These are phyloP conservation scores for Selaginella tamariscina DNA, from an alignment of 75 land plant species.

Conservation along the genomic window DNA sequence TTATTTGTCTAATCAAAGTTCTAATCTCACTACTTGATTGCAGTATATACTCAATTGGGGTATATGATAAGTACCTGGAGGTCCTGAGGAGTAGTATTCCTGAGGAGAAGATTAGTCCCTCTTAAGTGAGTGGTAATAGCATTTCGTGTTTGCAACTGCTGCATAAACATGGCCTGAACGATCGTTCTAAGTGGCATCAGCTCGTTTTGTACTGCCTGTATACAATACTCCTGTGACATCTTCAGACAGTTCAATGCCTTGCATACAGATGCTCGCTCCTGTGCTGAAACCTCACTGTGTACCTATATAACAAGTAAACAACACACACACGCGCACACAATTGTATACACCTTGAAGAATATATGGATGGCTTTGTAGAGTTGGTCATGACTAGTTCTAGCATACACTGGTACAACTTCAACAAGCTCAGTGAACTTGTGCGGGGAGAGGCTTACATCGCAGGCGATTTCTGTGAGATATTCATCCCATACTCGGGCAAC, in stretches of 20 bases:
- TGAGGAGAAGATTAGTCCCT: too few species aligned
- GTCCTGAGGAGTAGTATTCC: neutral
- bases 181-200: slow-evolving; percentile 4
- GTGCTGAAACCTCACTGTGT: neutral
- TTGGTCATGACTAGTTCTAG: slow-evolving; percentile 47
- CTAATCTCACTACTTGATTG: neutral
- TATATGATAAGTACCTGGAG: too few species aligned
- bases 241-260: neutral
- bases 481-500: slow-evolving; percentile 71
- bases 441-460: slow-evolving; percentile 32
- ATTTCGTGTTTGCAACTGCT: slow-evolving; percentile 13
- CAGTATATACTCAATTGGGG: too few species aligned
- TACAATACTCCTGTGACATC: slow-evolving; percentile 3
- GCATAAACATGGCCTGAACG: slow-evolving; percentile 11
- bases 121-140: slow-evolving; percentile 23
- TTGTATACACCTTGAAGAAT: slow-evolving; percentile 38
- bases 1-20: too few species aligned
- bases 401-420: slow-evolving; percentile 39
- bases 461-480: slow-evolving; percentile 41
- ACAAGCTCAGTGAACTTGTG: slow-evolving; percentile 45
- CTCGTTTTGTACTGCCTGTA: slow-evolving; percentile 5
- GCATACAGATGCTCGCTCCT: neutral
- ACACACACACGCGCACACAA: neutral
- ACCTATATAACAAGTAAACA: neutral
- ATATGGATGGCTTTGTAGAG: slow-evolving; percentile 52